These are phyloP conservation scores for Aspergillus saccharolyticus DNA, from an alignment of 495 filamentous ascomycete genomes.

Conservation along the genomic window DNA sequence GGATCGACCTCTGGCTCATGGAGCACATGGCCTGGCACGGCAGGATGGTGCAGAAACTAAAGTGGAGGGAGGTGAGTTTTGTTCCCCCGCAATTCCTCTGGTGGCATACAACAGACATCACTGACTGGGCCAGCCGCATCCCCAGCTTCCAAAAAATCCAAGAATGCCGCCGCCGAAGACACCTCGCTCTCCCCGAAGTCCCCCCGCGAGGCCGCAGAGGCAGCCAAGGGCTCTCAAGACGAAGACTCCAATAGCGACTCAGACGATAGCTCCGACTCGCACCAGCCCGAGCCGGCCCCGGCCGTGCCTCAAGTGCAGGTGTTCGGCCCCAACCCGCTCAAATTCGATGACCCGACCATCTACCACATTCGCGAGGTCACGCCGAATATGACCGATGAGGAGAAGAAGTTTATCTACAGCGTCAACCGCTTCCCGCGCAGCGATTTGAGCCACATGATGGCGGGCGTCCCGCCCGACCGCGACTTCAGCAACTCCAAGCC, in stretches of 20 bases:
- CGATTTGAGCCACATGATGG: slow-evolving; percentile 78
- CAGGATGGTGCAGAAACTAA: slow-evolving; percentile 58
- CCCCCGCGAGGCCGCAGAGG: slow-evolving; percentile 41
- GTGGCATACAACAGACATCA: background rate
- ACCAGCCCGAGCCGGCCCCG: slow-evolving; percentile 74
- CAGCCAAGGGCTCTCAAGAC: slow-evolving; percentile 37
- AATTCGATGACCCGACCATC: slow-evolving; percentile 86
- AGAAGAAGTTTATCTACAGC: slow-evolving; percentile 78
- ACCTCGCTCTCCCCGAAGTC: slow-evolving; percentile 59
- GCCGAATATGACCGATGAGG: slow-evolving; percentile 70
- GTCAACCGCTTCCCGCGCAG: slow-evolving; percentile 76
- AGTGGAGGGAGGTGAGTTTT: slow-evolving; percentile 56
- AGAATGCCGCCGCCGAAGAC: slow-evolving; percentile 52
- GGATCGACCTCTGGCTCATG: slow-evolving; percentile 55
- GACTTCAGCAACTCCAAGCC: slow-evolving; percentile 95
- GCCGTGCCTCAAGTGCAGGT: slow-evolving; percentile 70
- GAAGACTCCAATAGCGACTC: slow-evolving; percentile 44
- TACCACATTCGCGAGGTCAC: slow-evolving; percentile 82
- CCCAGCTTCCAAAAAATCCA: slow-evolving; percentile 45
- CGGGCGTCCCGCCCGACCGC: slow-evolving; percentile 82
- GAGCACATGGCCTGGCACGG: slow-evolving; percentile 59
- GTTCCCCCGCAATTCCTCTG: background rate
- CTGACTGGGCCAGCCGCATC: slow-evolving; percentile 29
- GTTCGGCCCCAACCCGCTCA: slow-evolving; percentile 88
- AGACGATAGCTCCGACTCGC: slow-evolving; percentile 59